Base-by-base conservation (phyloP, 2,329 filamentous ascomycete species). In the Periconia macrospinosa region DNA sequence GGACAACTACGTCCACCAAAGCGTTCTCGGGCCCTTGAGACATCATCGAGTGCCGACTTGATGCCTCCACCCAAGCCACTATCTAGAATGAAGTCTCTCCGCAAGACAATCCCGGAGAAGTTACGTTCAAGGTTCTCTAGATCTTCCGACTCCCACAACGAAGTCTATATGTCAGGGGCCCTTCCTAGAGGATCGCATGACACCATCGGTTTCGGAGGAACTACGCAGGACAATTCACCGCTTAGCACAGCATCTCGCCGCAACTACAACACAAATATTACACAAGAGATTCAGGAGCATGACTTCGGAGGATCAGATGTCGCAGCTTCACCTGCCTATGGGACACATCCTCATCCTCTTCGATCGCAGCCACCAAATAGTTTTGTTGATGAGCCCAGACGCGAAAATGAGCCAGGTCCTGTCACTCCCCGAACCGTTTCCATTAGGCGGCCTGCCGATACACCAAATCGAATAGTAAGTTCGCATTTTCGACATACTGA, bases 11-110 rank as follows among this genome's bases (percentile, higher is more conserved):
- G 68, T 8, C 67, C 69, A 8, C 19, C 55, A 9, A 73, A 72
- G 54, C 65, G 69, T 37, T 63, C 65, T 37, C 71, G 75, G 41
- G 54, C 27, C 67, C 69, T 3, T 56, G 61, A 30, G 54, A 17
- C 41, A 15, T 56, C 62, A 14, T 57, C 57, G 2, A 66, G 69
- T 49, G 67, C 69, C 40, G 69, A 75, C 15, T 44, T 63, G 11
- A 78, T 77, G 75, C 74, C 74, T 40, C 75, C 75, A 5, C 20
- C 59, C 13, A 66, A 69, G 45, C 58, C 65, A 1, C 14, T 66
- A 3, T 66, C 65, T 0, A 58, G 57, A 27, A 70, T 69, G 54
- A 60, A 56, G 17, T 71, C 66, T 14, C 52, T 71, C 19, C 61
- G 62, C 27, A 66, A 60, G 19, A 52, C 71, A 8, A 55, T 67